A percentile compares a stretch with the other conserved stretches of the same genome.
Conservation (phyloP, 1,284 basidiomycete genomes). For the Ustilago hordei region DNA sequence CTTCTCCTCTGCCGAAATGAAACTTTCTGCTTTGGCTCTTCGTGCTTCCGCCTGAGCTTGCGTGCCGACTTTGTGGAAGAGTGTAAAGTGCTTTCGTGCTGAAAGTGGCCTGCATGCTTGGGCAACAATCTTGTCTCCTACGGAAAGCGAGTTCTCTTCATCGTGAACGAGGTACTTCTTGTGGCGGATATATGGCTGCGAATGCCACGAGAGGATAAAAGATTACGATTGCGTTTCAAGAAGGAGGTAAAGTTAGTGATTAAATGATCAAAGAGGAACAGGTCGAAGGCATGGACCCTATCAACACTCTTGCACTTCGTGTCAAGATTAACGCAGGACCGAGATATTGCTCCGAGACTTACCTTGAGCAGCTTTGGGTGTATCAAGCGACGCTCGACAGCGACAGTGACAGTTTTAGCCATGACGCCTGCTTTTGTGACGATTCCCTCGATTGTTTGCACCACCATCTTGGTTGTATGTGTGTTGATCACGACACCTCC, state of each 20-base stretch:
- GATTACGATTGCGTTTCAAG: background rate
- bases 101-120: conserved; percentile 64
- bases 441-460: conserved; percentile 54
- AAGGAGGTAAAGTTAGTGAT: background rate
- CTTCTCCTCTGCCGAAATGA: conserved; percentile 60
- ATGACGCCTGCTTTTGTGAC: conserved; percentile 66
- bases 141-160: conserved; percentile 47
- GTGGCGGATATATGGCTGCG: conserved; percentile 59
- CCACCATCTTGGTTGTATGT: conserved; percentile 20
- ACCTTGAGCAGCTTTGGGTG: conserved; percentile 65
- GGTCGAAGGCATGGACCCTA: background rate
- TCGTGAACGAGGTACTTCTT: conserved; percentile 67
- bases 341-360: background rate
- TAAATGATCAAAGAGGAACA: background rate
- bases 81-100: conserved; percentile 61
- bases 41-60: conserved; percentile 37
- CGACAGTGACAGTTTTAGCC: conserved; percentile 67
- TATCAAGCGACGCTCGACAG: conserved; percentile 56
- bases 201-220: background rate
- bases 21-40: conserved; percentile 43
- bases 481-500: background rate
- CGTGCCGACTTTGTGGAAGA: conserved; percentile 54
- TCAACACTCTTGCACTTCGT: background rate
- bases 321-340: too few species aligned
- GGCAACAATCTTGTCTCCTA: conserved; percentile 64